Conservation (phyloP, 2,329 filamentous ascomycete genomes). For the Exophiala spinifera region DNA sequence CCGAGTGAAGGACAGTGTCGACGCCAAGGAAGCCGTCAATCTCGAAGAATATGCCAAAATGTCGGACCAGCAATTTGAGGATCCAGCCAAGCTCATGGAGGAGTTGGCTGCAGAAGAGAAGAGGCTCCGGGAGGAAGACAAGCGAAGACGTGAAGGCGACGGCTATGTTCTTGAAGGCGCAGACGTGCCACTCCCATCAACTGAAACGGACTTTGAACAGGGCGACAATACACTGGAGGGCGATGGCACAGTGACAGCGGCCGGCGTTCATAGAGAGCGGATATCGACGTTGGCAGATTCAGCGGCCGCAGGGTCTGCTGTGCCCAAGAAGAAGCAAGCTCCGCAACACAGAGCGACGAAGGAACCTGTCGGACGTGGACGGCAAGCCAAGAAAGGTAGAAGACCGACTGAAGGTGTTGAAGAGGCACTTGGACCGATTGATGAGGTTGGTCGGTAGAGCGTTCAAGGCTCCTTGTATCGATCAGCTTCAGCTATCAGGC, state of each 20-base stretch:
- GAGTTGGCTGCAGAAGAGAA: conserved; percentile 46
- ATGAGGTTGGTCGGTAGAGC: conserved; percentile 15
- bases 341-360: conserved; percentile 12
- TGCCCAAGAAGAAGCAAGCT: conserved; percentile 11
- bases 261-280: conserved; percentile 3
- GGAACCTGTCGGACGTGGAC: conserved; percentile 12
- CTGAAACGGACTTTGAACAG: conserved; percentile 33
- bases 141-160: conserved; percentile 28
- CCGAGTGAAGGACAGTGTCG: conserved; percentile 52
- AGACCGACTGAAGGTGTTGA: conserved; percentile 24
- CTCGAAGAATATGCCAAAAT: conserved; percentile 45
- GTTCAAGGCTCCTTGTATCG: not conserved
- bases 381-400: conserved; percentile 17
- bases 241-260: not conserved
- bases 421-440: conserved; percentile 24
- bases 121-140: conserved; percentile 41
- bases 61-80: conserved; percentile 45
- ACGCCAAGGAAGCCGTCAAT: conserved; percentile 44
- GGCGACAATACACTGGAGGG: not conserved
- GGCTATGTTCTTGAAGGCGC: conserved; percentile 28
- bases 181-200: conserved; percentile 32
- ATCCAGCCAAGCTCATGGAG: conserved; percentile 46
- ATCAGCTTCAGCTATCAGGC: no score
- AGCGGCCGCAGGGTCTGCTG: conserved; percentile 9
- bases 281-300: conserved; percentile 14